phyloP scores from a whole-genome alignment of 2,329 filamentous ascomycete species.

The Colletotrichum trifolii region DNA sequence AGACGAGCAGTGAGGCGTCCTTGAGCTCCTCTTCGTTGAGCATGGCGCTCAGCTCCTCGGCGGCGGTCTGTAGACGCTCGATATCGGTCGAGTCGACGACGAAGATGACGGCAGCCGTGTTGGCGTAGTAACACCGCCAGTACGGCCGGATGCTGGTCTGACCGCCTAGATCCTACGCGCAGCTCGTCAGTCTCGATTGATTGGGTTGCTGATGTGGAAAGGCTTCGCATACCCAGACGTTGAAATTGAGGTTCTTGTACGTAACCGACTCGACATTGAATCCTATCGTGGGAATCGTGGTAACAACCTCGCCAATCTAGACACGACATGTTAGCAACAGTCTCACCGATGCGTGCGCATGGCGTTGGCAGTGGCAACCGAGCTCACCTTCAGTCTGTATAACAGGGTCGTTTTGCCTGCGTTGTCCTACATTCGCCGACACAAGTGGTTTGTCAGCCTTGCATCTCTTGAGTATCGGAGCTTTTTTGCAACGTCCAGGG shows the following conservation, averaged over 20 bases:
- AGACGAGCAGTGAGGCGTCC: conserved; percentile 91
- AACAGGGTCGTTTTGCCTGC: conserved; percentile 97
- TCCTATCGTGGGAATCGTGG: conserved; percentile 98
- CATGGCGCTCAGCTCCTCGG: conserved; percentile 94
- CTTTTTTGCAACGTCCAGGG: conserved; percentile 2
- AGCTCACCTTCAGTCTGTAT: conserved; percentile 88
- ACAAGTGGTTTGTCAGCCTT: conserved; percentile 29
- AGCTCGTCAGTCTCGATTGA: conserved; percentile 38
- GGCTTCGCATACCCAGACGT: conserved; percentile 83
- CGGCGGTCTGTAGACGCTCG: conserved; percentile 89
- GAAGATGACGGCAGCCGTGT: conserved; percentile 98
- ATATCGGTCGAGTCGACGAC: conserved; percentile 99
- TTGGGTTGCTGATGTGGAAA: background rate
- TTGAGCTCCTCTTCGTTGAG: conserved; percentile 96
- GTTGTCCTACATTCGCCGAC: conserved; percentile 76
- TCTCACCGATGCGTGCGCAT: background rate
- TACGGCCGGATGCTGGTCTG: conserved; percentile 99
- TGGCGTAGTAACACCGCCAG: conserved; percentile 99
- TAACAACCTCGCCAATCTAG: conserved; percentile 97
- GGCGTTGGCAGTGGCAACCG: background rate
- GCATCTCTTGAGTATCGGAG: conserved; percentile 17
- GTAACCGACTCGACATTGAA: conserved; percentile 99
- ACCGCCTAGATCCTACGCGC: conserved; percentile 82
- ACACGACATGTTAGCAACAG: conserved; percentile 17
- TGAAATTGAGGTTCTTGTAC: conserved; percentile 98